Base-by-base conservation (phyloP, 2,329 filamentous ascomycete species). In the Fusarium praegraminearum region DNA sequence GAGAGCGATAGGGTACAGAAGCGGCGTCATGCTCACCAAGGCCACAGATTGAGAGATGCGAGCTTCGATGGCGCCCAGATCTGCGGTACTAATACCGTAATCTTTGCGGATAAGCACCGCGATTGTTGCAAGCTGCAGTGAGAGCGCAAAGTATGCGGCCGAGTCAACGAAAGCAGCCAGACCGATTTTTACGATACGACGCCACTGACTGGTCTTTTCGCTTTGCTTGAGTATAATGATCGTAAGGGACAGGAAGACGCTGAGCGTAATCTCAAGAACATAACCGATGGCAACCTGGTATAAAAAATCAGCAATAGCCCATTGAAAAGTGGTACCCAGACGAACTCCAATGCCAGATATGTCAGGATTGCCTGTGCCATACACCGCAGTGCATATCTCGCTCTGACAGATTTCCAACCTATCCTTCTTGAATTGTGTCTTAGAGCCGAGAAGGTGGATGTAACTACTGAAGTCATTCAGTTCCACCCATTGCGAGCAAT, bases 341-440 rank as follows among this genome's bases (percentile, higher is more conserved):
- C 61, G 5, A 20, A 73, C 72, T 10, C 64, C 72, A 45, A 74
- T 72, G 11, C 69, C 70, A 4, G 70, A 72, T 36, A 74, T 74
- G 20, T 73, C 70, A 18, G 70, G 66, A 20, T 73, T 75, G 2
- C 64, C 64, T 5, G 43, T 59, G 6, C 72, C 67, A 18, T 74
- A 73, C 7, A 72, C 38, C 15, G 60, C 56, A 8, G 28, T 65
- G n/a, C 67, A 72, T 22, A 67, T 73, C 33, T 69, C 46, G n/a
- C 11, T n/a, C 44, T 40, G 59, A 9, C 67, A 71, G 3, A 18
- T 2, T 18, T 32, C 15, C 32, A 74, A 28, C 7, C 28, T 44
- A 4, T 30, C 12, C 20, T 8, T 20, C 3, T 61, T 20, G 22
- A 65, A 71, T 1, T 38, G n/a, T 3, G 59, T 73, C 35, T 44